A percentile compares a stretch with the other conserved stretches of the same genome.
phyloP scores from a whole-genome alignment of 2,329 filamentous ascomycete genomes.

The Tolypocladium sp. region DNA sequence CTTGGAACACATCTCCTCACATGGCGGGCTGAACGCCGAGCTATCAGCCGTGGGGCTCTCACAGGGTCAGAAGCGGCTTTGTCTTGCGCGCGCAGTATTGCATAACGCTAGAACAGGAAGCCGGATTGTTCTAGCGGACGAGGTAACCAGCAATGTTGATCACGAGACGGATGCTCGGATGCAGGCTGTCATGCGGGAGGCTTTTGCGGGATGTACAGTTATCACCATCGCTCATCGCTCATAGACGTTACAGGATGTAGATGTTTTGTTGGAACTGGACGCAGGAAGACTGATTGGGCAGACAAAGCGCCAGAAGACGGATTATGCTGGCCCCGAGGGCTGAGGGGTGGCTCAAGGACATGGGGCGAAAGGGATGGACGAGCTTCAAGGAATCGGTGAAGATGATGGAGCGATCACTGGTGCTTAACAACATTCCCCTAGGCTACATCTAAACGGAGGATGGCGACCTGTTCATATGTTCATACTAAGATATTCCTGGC shows the following conservation, averaged over 20 bases:
- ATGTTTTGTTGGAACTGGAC: not conserved
- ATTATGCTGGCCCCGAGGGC: not conserved
- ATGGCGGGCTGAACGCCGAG: slow-evolving; percentile 5
- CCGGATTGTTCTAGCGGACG: slow-evolving; percentile 3
- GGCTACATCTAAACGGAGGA: too few species aligned
- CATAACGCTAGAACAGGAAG: not conserved
- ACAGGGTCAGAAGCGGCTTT: slow-evolving; percentile 9
- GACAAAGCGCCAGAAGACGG: not conserved
- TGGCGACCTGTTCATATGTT: too few species aligned
- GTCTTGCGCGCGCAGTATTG: slow-evolving; percentile 5
- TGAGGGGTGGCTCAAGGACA: not conserved
- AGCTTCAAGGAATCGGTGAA: not conserved
- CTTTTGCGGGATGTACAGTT: slow-evolving; percentile 1
- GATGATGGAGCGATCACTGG: too few species aligned
- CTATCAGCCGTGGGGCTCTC: slow-evolving; percentile 2
- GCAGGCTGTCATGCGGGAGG: not conserved
- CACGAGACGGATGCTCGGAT: slow-evolving; percentile 1
- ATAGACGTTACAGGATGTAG: not conserved
- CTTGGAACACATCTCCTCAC: not conserved
- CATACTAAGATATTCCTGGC: too few species aligned
- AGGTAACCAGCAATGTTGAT: slow-evolving; percentile 6
- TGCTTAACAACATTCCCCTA: too few species aligned
- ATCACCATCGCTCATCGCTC: not conserved
- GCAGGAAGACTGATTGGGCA: not conserved
- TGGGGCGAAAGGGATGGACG: not conserved